Evolutionary conservation across 2,329 filamentous ascomycete species (phyloP).

Genomic region (Penicillium sp.): DNA sequence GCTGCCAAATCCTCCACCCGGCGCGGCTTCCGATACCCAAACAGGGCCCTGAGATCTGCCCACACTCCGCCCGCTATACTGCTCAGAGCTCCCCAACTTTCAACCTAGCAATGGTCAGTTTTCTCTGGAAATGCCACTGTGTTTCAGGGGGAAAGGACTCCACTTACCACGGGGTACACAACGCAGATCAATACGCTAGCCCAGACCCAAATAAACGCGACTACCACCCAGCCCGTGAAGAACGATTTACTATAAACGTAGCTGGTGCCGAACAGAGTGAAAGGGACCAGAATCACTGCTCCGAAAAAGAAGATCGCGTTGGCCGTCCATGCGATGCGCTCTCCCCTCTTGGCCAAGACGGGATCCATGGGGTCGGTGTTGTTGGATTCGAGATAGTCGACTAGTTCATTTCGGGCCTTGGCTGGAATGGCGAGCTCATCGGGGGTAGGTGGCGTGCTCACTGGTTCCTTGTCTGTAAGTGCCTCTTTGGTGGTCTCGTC

Average conservation of each 20-base stretch:
- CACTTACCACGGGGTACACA: conserved; percentile 34
- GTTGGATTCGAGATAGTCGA: conserved; percentile 40
- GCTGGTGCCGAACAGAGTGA: conserved; percentile 37
- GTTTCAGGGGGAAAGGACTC: not conserved
- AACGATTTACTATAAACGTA: conserved; percentile 36
- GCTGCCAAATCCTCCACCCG: not conserved
- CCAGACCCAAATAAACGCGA: conserved; percentile 44
- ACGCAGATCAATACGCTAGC: conserved; percentile 37
- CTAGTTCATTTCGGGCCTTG: conserved; percentile 37
- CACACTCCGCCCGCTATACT: conserved; percentile 22
- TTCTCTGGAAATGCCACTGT: not conserved
- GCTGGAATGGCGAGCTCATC: not conserved
- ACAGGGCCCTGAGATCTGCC: conserved; percentile 12
- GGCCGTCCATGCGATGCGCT: conserved; percentile 36
- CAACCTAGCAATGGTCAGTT: conserved; percentile 17
- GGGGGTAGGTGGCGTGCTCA: not conserved
- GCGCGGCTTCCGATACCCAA: conserved; percentile 3
- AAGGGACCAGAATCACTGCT: conserved; percentile 39
- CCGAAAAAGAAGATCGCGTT: conserved; percentile 36
- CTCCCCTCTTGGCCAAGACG: conserved; percentile 32
- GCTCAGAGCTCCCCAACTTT: conserved; percentile 33
- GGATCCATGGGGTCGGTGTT: conserved; percentile 45
- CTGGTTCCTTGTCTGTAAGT: not conserved
- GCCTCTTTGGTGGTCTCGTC: not conserved
- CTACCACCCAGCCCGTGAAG: conserved; percentile 40